Conservation (phyloP, 768 basidiomycete genomes). For the Leccinum variicolor region DNA sequence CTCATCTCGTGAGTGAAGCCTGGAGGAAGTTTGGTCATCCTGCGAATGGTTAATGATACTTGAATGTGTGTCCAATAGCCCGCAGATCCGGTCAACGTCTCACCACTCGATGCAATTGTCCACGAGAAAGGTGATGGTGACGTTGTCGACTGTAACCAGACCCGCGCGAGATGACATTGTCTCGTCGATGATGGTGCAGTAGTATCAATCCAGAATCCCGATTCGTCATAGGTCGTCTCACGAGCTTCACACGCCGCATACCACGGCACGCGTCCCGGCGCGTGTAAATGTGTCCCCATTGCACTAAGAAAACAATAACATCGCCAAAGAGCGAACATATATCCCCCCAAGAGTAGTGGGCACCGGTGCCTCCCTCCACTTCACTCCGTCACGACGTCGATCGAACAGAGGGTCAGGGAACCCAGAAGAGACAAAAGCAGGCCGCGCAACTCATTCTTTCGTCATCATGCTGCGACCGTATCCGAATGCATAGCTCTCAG, state of each 20-base stretch:
- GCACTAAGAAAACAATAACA: neutral
- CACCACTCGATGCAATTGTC: constrained; percentile 83
- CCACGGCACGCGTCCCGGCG: constrained; percentile 6
- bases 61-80: neutral
- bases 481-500: constrained; percentile 58
- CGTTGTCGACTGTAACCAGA: constrained; percentile 33
- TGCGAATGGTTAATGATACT: constrained; percentile 21
- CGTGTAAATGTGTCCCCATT: neutral
- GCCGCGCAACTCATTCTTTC: constrained; percentile 15
- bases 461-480: constrained; percentile 52
- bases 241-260: neutral
- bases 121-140: constrained; percentile 62
- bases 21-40: constrained; percentile 78
- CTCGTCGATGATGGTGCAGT: neutral
- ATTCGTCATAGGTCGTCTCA: neutral
- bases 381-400: neutral
- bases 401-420: neutral
- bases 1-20: constrained; percentile 73
- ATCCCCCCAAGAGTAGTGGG: neutral
- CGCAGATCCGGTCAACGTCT: neutral
- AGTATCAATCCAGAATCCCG: neutral
- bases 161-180: constrained; percentile 14
- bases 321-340: constrained; percentile 6
- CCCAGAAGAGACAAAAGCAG: neutral
- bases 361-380: neutral